Conservation (phyloP, 768 basidiomycete genomes). For the Multifurca ochricompacta region DNA sequence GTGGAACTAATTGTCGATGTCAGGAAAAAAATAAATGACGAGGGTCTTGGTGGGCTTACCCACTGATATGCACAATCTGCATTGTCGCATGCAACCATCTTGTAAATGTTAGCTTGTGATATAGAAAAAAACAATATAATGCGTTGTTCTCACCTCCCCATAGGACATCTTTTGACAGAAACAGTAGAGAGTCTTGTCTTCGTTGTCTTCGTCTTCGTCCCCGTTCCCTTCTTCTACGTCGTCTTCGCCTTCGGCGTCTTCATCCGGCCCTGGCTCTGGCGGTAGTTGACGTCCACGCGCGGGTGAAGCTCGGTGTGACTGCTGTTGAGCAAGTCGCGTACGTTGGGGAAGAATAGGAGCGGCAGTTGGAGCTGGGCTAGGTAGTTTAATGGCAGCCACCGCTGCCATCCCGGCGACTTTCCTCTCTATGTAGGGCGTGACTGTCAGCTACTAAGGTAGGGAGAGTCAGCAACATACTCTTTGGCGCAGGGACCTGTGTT, state of each 20-base stretch:
- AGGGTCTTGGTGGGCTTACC: slow-evolving; percentile 5
- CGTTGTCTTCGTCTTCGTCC: slow-evolving; percentile 43
- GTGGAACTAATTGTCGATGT: slow-evolving; percentile 44
- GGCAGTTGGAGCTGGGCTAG: slow-evolving; percentile 29
- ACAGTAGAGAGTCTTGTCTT: slow-evolving; percentile 55
- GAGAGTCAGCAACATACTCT: slow-evolving; percentile 4
- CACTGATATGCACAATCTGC: slow-evolving; percentile 19
- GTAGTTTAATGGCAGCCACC: slow-evolving; percentile 29
- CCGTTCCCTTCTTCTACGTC: slow-evolving; percentile 32
- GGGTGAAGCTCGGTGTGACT: slow-evolving; percentile 20
- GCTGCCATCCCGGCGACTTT: slow-evolving; percentile 22
- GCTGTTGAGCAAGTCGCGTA: slow-evolving; percentile 27
- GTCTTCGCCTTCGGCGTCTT: slow-evolving; percentile 32
- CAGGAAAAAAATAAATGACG: not conserved
- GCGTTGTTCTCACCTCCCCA: slow-evolving; percentile 39
- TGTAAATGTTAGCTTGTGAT: not conserved
- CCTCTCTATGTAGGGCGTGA: slow-evolving; percentile 11
- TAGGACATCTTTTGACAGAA: slow-evolving; percentile 56
- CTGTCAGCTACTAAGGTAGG: not conserved
- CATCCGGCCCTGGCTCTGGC: slow-evolving; percentile 22
- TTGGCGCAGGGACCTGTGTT: slow-evolving; percentile 5
- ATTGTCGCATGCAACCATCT: slow-evolving; percentile 23
- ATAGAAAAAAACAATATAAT: not conserved
- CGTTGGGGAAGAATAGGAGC: slow-evolving; percentile 21
- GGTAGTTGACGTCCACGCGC: slow-evolving; percentile 9